These are phyloP conservation scores for Hymenoscyphus infarciens DNA, from an alignment of 2,329 filamentous ascomycete genomes.

Conservation along the genomic window DNA sequence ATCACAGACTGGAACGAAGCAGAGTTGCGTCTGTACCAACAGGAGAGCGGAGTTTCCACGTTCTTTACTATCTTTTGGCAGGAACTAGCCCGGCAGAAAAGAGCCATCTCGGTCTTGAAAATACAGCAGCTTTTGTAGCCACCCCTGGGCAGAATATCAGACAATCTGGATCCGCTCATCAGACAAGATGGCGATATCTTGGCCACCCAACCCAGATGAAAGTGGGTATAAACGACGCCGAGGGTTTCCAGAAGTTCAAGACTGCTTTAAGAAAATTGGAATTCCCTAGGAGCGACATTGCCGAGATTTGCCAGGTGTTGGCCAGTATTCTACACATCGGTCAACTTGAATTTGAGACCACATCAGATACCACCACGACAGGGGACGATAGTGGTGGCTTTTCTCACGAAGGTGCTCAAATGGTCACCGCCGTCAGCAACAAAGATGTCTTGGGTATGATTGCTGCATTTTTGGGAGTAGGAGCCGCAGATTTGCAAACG, in stretches of 20 bases:
- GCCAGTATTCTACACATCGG: constrained; percentile 96
- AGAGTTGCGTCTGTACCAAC: constrained; percentile 89
- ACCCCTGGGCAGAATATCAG: constrained; percentile 42
- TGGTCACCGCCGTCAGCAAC: constrained; percentile 84
- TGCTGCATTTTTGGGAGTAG: constrained; percentile 90
- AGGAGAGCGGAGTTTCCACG: constrained; percentile 93
- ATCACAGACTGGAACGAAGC: constrained; percentile 89
- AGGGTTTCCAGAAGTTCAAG: constrained; percentile 97
- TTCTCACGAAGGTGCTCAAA: constrained; percentile 89
- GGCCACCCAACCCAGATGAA: constrained; percentile 96
- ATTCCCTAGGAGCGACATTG: constrained; percentile 89
- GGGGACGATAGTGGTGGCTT: constrained; percentile 94
- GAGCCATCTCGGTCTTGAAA: constrained; percentile 66
- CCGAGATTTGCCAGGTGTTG: constrained; percentile 92
- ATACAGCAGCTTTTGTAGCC: constrained; percentile 43
- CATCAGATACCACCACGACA: constrained; percentile 71
- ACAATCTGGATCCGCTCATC: constrained; percentile 42
- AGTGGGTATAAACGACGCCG: constrained; percentile 91
- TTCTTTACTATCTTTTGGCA: constrained; percentile 90
- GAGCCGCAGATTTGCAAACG: constrained; percentile 74
- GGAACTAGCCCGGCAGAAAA: constrained; percentile 91
- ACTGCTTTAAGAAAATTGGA: constrained; percentile 90
- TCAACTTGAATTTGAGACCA: constrained; percentile 87
- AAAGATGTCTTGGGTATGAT: constrained; percentile 83
- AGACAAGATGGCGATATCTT: constrained; percentile 91